A percentile compares a stretch with the other conserved stretches of the same genome.
Conservation (phyloP, 1,139 yeast species). For the Blastobotrys capitulatus region DNA sequence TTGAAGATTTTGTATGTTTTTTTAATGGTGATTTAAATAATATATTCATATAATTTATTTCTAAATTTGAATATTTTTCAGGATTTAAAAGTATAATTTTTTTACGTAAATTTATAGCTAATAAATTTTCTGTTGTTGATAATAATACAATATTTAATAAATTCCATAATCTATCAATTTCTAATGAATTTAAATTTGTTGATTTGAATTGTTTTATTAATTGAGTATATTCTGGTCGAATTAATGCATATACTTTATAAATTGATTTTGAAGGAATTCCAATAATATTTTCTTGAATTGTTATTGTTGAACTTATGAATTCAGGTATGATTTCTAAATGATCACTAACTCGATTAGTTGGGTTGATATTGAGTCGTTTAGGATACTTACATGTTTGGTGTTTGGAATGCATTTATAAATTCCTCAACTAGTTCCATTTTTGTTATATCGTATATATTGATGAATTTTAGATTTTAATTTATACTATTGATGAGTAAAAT, state of each 20-base stretch:
- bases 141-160: constrained; percentile 3
- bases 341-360: not conserved
- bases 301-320: not conserved
- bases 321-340: constrained; percentile 17
- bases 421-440: not conserved
- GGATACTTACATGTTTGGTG: constrained; percentile 1
- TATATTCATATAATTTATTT: constrained; percentile 27
- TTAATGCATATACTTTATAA: constrained; percentile 14
- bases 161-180: not conserved
- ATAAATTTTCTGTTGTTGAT: constrained; percentile 31
- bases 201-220: not conserved
- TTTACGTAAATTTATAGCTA: constrained; percentile 32
- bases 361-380: not conserved
- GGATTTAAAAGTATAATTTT: constrained; percentile 11
- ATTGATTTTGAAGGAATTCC: constrained; percentile 28
- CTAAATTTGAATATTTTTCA: constrained; percentile 18
- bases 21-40: constrained; percentile 32
- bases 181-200: not conserved
- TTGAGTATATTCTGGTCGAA: constrained; percentile 14
- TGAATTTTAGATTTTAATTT: too few relatives aligned
- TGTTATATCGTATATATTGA: too few relatives aligned
- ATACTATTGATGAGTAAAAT: too few relatives aligned
- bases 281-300: constrained; percentile 24
- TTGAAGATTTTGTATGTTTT: constrained; percentile 36
- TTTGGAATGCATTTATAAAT: not conserved